phyloP scores from a whole-genome alignment of 805 yeast genomes.

The Candida sithepensis region DNA sequence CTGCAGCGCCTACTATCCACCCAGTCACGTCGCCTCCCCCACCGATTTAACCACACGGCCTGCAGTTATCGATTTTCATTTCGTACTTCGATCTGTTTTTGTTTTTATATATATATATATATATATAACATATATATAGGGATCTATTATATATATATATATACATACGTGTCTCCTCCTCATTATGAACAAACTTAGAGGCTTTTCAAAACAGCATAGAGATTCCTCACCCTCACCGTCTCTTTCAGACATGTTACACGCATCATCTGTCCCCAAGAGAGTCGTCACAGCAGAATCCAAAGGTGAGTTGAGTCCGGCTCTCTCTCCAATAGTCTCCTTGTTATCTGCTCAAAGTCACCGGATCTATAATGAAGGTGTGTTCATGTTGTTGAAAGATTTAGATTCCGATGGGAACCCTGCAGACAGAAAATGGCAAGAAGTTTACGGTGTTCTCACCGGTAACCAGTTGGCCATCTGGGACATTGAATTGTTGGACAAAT shows the following conservation, averaged over 20 bases:
- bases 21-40: too few species aligned
- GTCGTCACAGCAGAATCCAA: constrained; percentile 26
- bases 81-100: background rate
- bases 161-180: background rate
- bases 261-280: constrained; percentile 10
- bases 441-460: constrained; percentile 87
- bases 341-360: constrained; percentile 72
- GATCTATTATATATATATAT: background rate
- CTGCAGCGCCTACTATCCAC: constrained; percentile 1
- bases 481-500: constrained; percentile 58
- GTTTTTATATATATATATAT: too few species aligned
- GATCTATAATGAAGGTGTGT: constrained; percentile 71
- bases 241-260: constrained; percentile 2
- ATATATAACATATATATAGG: too few species aligned
- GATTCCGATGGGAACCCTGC: constrained; percentile 85
- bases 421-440: constrained; percentile 85
- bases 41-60: too few species aligned
- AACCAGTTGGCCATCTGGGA: constrained; percentile 93
- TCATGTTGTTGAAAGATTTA: constrained; percentile 69
- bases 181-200: constrained; percentile 4
- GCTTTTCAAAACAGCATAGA: constrained; percentile 5
- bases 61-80: too few species aligned
- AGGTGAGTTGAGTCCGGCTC: constrained; percentile 36
- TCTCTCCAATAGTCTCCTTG: constrained; percentile 69
- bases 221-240: constrained; percentile 7